Evolutionary conservation across 768 basidiomycete genomes (phyloP).

Genomic region (Asterophora parasitica): DNA sequence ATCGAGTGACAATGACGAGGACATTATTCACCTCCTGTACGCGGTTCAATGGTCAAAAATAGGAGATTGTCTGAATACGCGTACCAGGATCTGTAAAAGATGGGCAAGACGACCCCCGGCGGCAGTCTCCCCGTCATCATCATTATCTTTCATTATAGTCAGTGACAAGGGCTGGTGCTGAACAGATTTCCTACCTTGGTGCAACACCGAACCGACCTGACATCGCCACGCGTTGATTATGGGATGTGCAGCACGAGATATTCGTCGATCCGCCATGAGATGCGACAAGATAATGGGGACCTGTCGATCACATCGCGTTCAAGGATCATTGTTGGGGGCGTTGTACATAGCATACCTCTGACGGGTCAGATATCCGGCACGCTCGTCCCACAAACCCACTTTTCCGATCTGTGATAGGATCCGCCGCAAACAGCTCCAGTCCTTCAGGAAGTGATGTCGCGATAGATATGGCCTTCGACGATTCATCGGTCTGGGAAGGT

Average conservation of each 20-base stretch:
- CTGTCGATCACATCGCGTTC: conserved; percentile 29
- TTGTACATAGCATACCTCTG: conserved; percentile 46
- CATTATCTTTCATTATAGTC: conserved; percentile 59
- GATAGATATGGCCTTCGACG: conserved; percentile 9
- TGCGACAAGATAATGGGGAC: conserved; percentile 63
- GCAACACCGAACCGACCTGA: conserved; percentile 57
- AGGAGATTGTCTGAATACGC: conserved; percentile 14
- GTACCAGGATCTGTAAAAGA: conserved; percentile 80
- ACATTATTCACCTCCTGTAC: conserved; percentile 75
- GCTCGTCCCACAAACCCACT: conserved; percentile 85
- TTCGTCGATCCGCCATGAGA: conserved; percentile 66
- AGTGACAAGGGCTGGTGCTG: background rate
- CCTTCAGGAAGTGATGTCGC: conserved; percentile 42
- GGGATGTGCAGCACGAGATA: conserved; percentile 73
- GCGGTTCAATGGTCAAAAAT: background rate
- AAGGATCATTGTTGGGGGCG: conserved; percentile 5
- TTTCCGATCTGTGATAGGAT: conserved; percentile 82
- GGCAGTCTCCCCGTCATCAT: conserved; percentile 92
- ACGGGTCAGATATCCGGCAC: conserved; percentile 71
- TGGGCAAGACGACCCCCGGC: conserved; percentile 90
- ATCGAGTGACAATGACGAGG: conserved; percentile 88
- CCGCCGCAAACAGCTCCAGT: conserved; percentile 63
- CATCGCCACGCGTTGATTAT: conserved; percentile 83
- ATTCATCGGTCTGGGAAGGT: conserved; percentile 5
- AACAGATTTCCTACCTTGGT: conserved; percentile 53